phyloP scores from a whole-genome alignment of 306 rosid genomes.

The Quercus alba region DNA sequence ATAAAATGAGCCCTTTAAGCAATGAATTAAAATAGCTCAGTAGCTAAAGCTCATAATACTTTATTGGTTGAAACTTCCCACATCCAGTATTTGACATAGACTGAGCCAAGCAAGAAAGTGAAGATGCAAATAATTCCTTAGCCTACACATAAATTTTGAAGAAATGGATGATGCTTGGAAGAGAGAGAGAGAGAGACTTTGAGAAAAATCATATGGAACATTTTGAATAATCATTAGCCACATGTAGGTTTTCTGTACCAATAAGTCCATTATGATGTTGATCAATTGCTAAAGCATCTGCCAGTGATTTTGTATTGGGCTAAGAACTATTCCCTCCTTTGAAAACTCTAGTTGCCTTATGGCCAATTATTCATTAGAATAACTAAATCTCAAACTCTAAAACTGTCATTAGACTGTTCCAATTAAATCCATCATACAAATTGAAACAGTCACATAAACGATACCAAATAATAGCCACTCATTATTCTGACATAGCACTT shows the following conservation, averaged over 20 bases:
- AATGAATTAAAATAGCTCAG: background rate
- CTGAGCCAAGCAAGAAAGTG: too few relatives aligned
- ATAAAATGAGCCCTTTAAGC: background rate
- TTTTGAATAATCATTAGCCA: constrained; percentile 75
- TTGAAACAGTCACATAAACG: background rate
- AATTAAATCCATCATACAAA: background rate
- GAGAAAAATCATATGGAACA: constrained; percentile 19
- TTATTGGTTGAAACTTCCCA: too few relatives aligned
- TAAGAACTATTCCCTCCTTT: constrained; percentile 54
- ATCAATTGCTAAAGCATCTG: constrained; percentile 79
- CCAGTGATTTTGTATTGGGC: constrained; percentile 64
- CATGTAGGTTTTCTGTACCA: constrained; percentile 78
- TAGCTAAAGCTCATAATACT: background rate
- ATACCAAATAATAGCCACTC: constrained; percentile 76
- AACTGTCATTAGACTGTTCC: background rate
- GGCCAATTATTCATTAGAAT: constrained; percentile 40
- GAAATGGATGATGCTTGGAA: constrained; percentile 1
- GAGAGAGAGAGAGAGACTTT: background rate
- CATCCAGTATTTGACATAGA: too few relatives aligned
- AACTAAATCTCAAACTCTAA: background rate
- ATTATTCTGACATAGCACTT: constrained; percentile 64
- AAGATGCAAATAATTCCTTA: constrained; percentile 34
- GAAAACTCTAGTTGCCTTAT: constrained; percentile 75
- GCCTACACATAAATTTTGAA: constrained; percentile 29
- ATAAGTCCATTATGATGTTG: constrained; percentile 84